A percentile compares a stretch with the other conserved stretches of the same genome.
Conservation (phyloP, 306 rosid genomes). For the Cucumis sativus region Cucumber_9930_V3 NC_026658.2:24166001-24166500, state of each 20-base stretch:
- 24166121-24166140: conserved; percentile 4
- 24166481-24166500: conserved; percentile 56
- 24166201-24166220: conserved; percentile 97
- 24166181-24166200: conserved; percentile 69
- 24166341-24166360: conserved; percentile 15
- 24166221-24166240: conserved; percentile 92
- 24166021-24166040: conserved; percentile 29
- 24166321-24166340: not conserved
- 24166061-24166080: not conserved
- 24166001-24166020: conserved; percentile 99
- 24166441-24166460: conserved; percentile 64
- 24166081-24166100: not conserved
- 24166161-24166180: conserved; percentile 92
- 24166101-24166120: not conserved
- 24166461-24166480: conserved; percentile 86
- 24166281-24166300: conserved; percentile 6
- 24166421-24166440: conserved; percentile 89
- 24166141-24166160: conserved; percentile 1
- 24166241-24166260: conserved; percentile 52
- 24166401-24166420: conserved; percentile 98
- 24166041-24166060: too few species aligned
- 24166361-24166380: conserved; percentile 79
- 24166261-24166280: not conserved
- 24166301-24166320: not conserved
- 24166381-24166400: conserved; percentile 65